Base-by-base conservation (phyloP, 1,284 basidiomycete genomes). In the Vanrija sp. region DNA sequence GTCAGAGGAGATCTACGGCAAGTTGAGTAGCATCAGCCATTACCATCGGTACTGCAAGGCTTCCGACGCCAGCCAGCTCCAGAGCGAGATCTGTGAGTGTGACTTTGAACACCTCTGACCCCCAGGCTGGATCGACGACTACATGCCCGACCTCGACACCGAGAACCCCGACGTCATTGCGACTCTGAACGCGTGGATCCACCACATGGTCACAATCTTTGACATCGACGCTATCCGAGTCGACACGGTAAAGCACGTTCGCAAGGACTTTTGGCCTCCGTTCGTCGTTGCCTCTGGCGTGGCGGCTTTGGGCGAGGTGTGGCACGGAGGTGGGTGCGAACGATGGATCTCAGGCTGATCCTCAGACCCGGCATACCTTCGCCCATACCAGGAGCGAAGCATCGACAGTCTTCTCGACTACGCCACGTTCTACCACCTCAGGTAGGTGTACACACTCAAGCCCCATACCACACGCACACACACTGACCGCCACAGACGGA, bases 341-440 rank as follows among this genome's bases (percentile, higher is more conserved):
- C 8, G 22, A 15, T 9, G 20, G 22, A 6, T 15, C 16, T n/a
- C 15, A n/a, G 44, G 37, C 57, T 66, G 51, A 61, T 31, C 36
- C 24, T 0, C 45, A 75, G 72, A 76, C 54, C 69, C 73, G 0
- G 53, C 57, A 15, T 75, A 71, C 49, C 62, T 75, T 6, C 68
- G 63, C 1, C 62, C 63, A 8, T 76, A 76, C 51, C 74, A 76
- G 52, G 62, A 63, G 58, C 69, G 80, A 47, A 74, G 77, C 24
- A 71, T 84, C 49, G 77, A 78, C 57, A 78, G 79, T 23, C 69
- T 82, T 25, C 74, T 84, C 46, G 81, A 84, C 66, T 84, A 82
- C 61, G 80, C 82, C 2, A 75, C 77, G 42, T 83, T 80, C 65
- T 80, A 73, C 57, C 78, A 78, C 23, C 64, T 83, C 22, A 24